These are phyloP conservation scores for Phoenix dactylifera DNA, from an alignment of 176 grass and related monocot genomes.

Conservation along the genomic window DNA sequence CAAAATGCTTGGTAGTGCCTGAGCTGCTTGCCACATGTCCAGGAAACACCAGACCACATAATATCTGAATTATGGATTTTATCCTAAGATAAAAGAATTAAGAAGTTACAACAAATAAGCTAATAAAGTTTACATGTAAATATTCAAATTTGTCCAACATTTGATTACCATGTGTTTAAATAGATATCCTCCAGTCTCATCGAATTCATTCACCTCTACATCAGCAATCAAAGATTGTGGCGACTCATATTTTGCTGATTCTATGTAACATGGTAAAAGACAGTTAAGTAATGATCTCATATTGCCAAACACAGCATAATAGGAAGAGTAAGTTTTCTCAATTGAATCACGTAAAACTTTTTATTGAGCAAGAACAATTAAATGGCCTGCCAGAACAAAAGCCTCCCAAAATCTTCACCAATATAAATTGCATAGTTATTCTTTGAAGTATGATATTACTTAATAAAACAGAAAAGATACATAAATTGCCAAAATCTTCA, in stretches of 20 bases:
- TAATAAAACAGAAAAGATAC: too few relatives aligned
- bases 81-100: conserved; percentile 31
- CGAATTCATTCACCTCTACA: conserved; percentile 37
- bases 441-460: too few relatives aligned
- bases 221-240: conserved; percentile 18
- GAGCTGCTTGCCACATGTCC: conserved; percentile 89
- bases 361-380: neutral
- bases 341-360: too few relatives aligned
- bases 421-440: too few relatives aligned
- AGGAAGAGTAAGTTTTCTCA: too few relatives aligned
- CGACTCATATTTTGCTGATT: conserved; percentile 25
- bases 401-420: neutral
- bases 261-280: conserved; percentile 11
- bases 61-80: conserved; percentile 60
- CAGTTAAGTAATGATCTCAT: too few relatives aligned
- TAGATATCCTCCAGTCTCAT: conserved; percentile 28
- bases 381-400: neutral
- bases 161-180: conserved; percentile 41
- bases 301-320: too few relatives aligned
- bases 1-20: conserved; percentile 78
- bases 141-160: neutral
- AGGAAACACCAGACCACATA: conserved; percentile 82
- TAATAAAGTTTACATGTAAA: conserved; percentile 12
- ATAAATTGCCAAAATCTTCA: too few relatives aligned
- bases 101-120: neutral